Conservation (phyloP, 2,329 filamentous ascomycete genomes). For the Fusarium vanettenii region DNA sequence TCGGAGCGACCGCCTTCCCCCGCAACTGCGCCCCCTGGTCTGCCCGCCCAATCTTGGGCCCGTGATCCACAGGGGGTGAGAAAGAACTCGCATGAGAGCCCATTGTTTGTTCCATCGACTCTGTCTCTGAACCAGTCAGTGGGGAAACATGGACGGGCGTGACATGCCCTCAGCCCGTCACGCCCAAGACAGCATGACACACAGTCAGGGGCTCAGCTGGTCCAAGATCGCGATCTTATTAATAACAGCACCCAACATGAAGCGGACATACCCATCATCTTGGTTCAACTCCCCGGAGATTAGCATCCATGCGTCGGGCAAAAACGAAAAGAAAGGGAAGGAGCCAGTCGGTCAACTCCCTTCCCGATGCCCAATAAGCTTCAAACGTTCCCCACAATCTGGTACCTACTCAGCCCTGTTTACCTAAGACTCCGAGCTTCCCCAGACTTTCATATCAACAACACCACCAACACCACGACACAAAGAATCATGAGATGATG, state of each 20-base stretch:
- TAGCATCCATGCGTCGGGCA: slow-evolving; percentile 7
- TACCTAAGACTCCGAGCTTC: slow-evolving; percentile 14
- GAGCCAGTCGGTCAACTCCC: background rate
- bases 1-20: background rate
- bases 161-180: slow-evolving; percentile 29
- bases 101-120: background rate
- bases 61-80: background rate
- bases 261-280: background rate
- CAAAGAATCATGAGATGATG: background rate
- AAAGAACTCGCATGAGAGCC: background rate
- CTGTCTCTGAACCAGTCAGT: background rate
- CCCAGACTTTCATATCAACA: slow-evolving; percentile 10
- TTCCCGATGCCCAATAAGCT: background rate
- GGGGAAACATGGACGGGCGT: slow-evolving; percentile 7
- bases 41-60: background rate
- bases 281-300: background rate
- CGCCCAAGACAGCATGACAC: slow-evolving; percentile 26
- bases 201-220: slow-evolving; percentile 23
- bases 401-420: slow-evolving; percentile 15
- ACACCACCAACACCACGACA: background rate
- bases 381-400: background rate
- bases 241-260: background rate
- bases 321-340: background rate
- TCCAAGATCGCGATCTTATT: slow-evolving; percentile 28
- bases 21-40: background rate